Evolutionary conservation across 2,329 filamentous ascomycete species (phyloP).

Genomic region (Teratosphaeria nubilosa): DNA sequence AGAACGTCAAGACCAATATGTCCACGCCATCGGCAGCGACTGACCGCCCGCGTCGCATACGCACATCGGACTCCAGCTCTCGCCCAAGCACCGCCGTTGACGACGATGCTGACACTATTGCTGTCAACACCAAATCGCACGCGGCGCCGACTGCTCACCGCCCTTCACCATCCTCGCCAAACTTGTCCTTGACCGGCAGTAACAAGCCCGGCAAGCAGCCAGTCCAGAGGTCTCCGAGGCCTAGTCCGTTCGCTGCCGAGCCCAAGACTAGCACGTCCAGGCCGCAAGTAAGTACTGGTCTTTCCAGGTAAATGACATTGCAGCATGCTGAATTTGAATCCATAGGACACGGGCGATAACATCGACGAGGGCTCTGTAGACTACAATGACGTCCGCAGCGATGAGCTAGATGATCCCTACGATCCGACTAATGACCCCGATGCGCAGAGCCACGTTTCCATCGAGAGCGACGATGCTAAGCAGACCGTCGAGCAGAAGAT

Average conservation of each 20-base stretch:
- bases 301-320: not conserved
- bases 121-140: not conserved
- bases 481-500: not conserved
- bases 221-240: not conserved
- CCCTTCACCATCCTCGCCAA: not conserved
- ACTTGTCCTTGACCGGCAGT: not conserved
- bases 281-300: not conserved
- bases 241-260: not conserved
- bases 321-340: not conserved
- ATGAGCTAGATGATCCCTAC: not conserved
- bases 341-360: not conserved
- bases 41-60: not conserved
- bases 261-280: not conserved
- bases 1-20: not conserved
- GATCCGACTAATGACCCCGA: not conserved
- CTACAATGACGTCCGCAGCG: not conserved
- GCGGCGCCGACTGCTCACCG: not conserved
- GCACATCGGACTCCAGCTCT: not conserved
- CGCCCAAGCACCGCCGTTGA: not conserved
- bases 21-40: not conserved
- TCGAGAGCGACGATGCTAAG: not conserved
- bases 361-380: slow-evolving; percentile 1
- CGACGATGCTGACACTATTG: not conserved
- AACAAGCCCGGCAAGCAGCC: not conserved
- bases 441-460: not conserved